Percentiles rank a stretch among this genome's conserved stretches.
Conservation (phyloP, 495 filamentous ascomycete genomes). For the Neurospora sp. region DNA sequence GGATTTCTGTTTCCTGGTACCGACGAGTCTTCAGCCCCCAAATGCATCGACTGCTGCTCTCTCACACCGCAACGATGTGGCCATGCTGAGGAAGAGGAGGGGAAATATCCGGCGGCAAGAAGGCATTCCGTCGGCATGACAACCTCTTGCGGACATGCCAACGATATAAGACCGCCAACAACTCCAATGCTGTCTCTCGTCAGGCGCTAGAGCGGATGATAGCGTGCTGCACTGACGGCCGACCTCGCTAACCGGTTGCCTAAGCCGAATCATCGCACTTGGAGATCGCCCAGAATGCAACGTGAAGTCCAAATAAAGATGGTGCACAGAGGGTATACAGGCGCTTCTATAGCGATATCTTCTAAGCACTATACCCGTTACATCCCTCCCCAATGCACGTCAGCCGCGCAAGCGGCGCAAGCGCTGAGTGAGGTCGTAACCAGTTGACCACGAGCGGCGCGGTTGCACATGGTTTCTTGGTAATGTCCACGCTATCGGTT, state of each 20-base stretch:
- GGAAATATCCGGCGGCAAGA: not conserved
- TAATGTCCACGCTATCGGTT: not conserved
- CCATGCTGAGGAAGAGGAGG: not conserved
- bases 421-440: not conserved
- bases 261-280: not conserved
- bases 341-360: not conserved
- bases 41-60: not conserved
- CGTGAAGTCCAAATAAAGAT: not conserved
- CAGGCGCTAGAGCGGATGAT: not conserved
- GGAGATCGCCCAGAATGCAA: not conserved
- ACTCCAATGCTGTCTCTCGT: not conserved
- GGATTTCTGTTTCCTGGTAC: not conserved
- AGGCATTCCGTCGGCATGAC: not conserved
- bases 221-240: not conserved
- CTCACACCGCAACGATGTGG: not conserved
- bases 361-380: not conserved
- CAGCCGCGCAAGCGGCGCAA: not conserved
- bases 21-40: not conserved
- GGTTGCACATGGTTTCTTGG: not conserved
- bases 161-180: not conserved
- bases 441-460: not conserved
- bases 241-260: not conserved
- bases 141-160: not conserved
- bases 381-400: not conserved
- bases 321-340: not conserved